Evolutionary conservation across 1,284 basidiomycete species (phyloP).

Genomic region (Exobasidium cylindrosporum): DNA sequence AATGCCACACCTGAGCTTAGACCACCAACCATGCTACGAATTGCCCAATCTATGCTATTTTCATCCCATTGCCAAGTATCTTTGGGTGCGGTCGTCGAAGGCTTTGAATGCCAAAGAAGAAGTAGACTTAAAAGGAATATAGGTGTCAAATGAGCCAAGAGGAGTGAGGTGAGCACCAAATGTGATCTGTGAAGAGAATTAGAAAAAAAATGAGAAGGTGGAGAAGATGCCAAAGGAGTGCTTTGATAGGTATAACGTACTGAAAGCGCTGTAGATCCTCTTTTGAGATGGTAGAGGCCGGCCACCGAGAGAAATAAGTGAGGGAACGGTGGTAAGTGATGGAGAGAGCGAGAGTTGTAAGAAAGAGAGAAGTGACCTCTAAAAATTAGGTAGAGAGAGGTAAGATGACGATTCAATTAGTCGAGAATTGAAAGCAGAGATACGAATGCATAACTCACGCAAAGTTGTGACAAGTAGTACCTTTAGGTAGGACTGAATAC

Average conservation of each 20-base stretch:
- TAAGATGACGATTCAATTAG: too few relatives aligned
- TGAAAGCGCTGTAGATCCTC: slow-evolving; percentile 14
- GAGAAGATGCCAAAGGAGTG: not conserved
- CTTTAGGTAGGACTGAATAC: not conserved
- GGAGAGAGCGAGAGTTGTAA: not conserved
- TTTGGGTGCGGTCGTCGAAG: not conserved
- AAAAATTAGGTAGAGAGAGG: not conserved
- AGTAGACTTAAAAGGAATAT: slow-evolving; percentile 19
- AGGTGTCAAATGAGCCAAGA: slow-evolving; percentile 18
- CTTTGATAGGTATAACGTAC: not conserved
- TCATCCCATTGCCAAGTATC: slow-evolving; percentile 9
- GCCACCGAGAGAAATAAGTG: not conserved
- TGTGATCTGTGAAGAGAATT: not conserved
- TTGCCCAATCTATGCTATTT: slow-evolving; percentile 18
- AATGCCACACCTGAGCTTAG: slow-evolving; percentile 24
- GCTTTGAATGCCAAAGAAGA: slow-evolving; percentile 19
- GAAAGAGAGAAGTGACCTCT: not conserved
- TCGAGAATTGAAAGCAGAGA: too few relatives aligned
- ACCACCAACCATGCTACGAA: slow-evolving; percentile 24
- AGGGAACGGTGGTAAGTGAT: not conserved
- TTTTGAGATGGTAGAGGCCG: slow-evolving; percentile 6
- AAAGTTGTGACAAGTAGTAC: slow-evolving; percentile 9
- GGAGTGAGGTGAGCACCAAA: slow-evolving; percentile 12
- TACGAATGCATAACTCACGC: not conserved
- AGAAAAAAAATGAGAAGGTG: not conserved